Evolutionary conservation across 1,284 basidiomycete genomes (phyloP), one percentile per base, ranked within the genome.

Genomic region (Naganishia sp.): DNA sequence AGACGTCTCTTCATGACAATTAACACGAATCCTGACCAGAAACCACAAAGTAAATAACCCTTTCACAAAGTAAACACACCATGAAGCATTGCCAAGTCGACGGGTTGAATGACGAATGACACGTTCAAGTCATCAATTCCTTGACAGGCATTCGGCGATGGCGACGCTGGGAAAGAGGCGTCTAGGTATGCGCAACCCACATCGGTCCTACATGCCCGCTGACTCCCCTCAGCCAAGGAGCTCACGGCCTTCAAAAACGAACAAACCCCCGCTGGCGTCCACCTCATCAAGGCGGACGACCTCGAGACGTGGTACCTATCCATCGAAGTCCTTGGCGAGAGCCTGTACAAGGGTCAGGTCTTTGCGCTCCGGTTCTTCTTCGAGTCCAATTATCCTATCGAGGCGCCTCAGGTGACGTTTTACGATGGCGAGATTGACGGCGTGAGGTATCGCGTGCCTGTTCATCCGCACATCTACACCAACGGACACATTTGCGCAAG

Each of bases 401-500:
- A 80, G 39, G 72, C 71, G 39, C 79, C 79, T 3, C 70, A 77
- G 67, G 80, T 81, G 7, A 80, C 79, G 0, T 81, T 80, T 53
- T 54, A 80, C 16, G 71, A 68, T 1, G 70, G 75, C 3, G 28
- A 42, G n/a, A 48, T 66, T 7, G 50, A 54, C 48, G 57, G 53
- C 55, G 52, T 61, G 3, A 53, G 71, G 10, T 81, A 74, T 67
- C 71, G 73, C 65, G 71, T 79, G 6, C 80, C 80, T 1, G 21
- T 75, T 28, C 79, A 80, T 69, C 80, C 79, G 15, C 80, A 81
- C 65, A 71, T 80, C 36, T 79, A 79, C 68, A 75, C 75, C 3
- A 80, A 79, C 65, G 78, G 79, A 0, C 79, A 81, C 67, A 79
- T 81, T 15, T 81, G 80, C 66, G 79, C 79, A 2, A 75, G 73